Conservation (phyloP, 2,329 filamentous ascomycete genomes). For the Epichloe sibirici region DNA sequence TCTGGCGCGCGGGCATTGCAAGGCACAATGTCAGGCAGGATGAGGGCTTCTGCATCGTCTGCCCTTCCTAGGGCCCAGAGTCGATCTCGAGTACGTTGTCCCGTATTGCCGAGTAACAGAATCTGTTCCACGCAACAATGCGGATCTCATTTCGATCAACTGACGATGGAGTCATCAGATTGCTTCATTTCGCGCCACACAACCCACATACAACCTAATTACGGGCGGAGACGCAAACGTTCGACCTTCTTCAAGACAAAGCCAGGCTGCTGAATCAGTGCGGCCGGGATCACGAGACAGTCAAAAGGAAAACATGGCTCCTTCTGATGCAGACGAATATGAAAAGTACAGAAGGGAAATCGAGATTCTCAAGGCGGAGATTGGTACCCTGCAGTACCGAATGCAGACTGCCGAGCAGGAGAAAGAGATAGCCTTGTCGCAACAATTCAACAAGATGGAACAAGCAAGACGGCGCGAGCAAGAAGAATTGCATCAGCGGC, state of each 20-base stretch:
- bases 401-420: conserved; percentile 81
- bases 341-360: conserved; percentile 43
- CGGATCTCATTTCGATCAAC: not conserved
- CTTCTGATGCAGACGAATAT: conserved; percentile 45
- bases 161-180: conserved; percentile 17
- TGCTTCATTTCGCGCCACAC: conserved; percentile 36
- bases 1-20: conserved; percentile 18
- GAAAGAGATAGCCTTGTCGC: conserved; percentile 63
- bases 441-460: conserved; percentile 73
- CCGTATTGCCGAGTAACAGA: not conserved
- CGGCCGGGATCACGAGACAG: conserved; percentile 42
- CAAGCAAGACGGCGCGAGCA: conserved; percentile 73
- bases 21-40: conserved; percentile 17
- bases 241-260: conserved; percentile 29
- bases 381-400: conserved; percentile 80
- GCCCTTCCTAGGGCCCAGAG: conserved; percentile 25
- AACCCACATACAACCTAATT: conserved; percentile 48
- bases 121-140: conserved; percentile 1
- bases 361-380: conserved; percentile 78
- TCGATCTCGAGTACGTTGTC: conserved; percentile 26
- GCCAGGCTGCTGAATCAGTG: conserved; percentile 26
- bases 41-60: conserved; percentile 24
- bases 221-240: conserved; percentile 35
- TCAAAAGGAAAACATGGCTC: conserved; percentile 47
- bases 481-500: conserved; percentile 62